A percentile compares a stretch with the other conserved stretches of the same genome.
Conservation (phyloP, 2,329 filamentous ascomycete species). For the Monilinia vaccinii-corymbosi region DNA sequence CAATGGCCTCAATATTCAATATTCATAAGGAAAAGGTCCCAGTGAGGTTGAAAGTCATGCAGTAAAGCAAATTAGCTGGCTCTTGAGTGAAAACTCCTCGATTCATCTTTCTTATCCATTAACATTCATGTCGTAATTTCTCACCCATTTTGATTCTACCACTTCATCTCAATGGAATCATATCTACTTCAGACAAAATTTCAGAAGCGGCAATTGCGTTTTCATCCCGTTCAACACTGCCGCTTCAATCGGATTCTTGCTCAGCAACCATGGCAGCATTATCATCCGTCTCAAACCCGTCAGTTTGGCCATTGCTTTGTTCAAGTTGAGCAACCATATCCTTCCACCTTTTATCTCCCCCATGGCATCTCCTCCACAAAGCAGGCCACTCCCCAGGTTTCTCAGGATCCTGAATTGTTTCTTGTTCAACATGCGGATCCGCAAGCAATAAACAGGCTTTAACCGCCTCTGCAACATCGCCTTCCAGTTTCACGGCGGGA, state of each 20-base stretch:
- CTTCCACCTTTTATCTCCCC: neutral
- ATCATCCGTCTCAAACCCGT: neutral
- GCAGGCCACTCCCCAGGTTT: constrained; percentile 15
- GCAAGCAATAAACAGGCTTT: constrained; percentile 45
- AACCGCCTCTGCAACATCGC: constrained; percentile 39
- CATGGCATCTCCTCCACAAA: constrained; percentile 16
- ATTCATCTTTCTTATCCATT: neutral
- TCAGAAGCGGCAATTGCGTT: too few relatives aligned
- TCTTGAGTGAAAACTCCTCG: too few relatives aligned
- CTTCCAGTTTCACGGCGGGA: constrained; percentile 38
- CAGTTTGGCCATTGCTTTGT: neutral
- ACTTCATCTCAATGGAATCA: neutral
- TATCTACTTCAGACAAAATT: neutral
- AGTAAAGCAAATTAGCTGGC: too few relatives aligned
- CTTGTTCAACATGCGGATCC: constrained; percentile 34
- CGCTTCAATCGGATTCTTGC: neutral
- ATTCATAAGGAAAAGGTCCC: too few relatives aligned
- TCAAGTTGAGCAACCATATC: neutral
- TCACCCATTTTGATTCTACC: neutral
- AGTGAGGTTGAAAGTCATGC: too few relatives aligned
- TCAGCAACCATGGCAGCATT: neutral
- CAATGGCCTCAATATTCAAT: too few relatives aligned
- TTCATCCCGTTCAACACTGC: neutral
- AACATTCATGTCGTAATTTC: neutral
- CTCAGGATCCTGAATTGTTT: constrained; percentile 11